Evolutionary conservation across 1,284 basidiomycete species (phyloP).

Genomic region (Serendipita sp.): DNA sequence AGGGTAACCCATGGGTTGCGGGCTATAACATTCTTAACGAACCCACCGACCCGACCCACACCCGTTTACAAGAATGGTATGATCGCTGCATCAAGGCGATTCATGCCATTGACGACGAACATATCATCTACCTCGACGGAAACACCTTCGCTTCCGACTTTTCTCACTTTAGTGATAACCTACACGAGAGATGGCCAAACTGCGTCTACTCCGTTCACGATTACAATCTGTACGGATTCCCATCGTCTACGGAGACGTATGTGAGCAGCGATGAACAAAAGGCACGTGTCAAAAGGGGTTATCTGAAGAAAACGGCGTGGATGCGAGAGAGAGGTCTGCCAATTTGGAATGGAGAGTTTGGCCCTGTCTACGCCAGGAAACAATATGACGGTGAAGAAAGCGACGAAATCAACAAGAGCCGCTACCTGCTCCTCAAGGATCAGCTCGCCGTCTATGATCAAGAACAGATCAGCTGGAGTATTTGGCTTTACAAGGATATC

Average conservation of each 20-base stretch:
- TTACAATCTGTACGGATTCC: slow-evolving; percentile 58
- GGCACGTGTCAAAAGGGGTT: slow-evolving; percentile 35
- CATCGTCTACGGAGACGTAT: slow-evolving; percentile 44
- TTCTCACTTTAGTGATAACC: slow-evolving; percentile 44
- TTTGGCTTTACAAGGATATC: slow-evolving; percentile 79
- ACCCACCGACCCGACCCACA: slow-evolving; percentile 46
- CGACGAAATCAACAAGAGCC: slow-evolving; percentile 49
- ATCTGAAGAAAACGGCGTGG: slow-evolving; percentile 54
- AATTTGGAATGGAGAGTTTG: slow-evolving; percentile 70
- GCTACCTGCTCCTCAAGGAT: slow-evolving; percentile 53
- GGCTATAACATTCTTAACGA: slow-evolving; percentile 68
- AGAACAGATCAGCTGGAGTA: slow-evolving; percentile 63
- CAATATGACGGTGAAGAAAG: slow-evolving; percentile 44
- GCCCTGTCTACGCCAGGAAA: slow-evolving; percentile 45
- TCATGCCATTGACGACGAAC: slow-evolving; percentile 45
- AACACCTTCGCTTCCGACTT: slow-evolving; percentile 70
- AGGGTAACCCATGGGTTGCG: slow-evolving; percentile 50
- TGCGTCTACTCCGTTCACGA: slow-evolving; percentile 67
- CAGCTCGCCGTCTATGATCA: slow-evolving; percentile 62
- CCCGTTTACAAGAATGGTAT: slow-evolving; percentile 44
- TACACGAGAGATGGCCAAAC: slow-evolving; percentile 41
- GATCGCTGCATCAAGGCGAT: slow-evolving; percentile 50
- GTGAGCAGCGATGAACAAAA: slow-evolving; percentile 38
- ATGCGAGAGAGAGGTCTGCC: slow-evolving; percentile 49
- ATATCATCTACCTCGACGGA: slow-evolving; percentile 53